Percentiles rank a stretch among this genome's conserved stretches.
These are phyloP conservation scores for Orbilia brochopaga DNA, from an alignment of 2,329 filamentous ascomycete species.

Conservation along the genomic window DNA sequence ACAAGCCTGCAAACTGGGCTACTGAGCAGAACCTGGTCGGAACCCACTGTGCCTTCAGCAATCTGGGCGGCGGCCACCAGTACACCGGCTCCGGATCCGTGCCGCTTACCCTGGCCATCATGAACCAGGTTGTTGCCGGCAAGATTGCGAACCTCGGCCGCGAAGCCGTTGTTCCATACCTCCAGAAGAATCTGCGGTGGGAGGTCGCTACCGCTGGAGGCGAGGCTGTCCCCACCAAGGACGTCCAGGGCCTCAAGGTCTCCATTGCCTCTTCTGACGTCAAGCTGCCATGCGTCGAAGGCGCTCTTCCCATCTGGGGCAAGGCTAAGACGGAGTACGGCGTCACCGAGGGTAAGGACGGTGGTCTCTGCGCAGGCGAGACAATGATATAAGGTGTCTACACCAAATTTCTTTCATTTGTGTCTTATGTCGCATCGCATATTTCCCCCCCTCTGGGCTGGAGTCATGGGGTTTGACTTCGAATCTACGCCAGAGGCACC, in stretches of 20 bases:
- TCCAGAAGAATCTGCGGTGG: constrained; percentile 56
- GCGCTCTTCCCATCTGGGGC: constrained; percentile 37
- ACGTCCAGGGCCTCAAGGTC: constrained; percentile 33
- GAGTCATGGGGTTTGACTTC: background rate
- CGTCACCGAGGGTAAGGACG: constrained; percentile 39
- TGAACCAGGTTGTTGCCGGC: constrained; percentile 54
- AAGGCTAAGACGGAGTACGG: constrained; percentile 37
- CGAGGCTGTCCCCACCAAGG: constrained; percentile 29
- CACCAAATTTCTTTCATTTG: constrained; percentile 1
- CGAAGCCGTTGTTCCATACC: constrained; percentile 56
- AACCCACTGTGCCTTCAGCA: constrained; percentile 58
- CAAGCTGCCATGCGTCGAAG: constrained; percentile 31
- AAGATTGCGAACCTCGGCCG: constrained; percentile 55
- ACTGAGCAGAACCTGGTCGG: constrained; percentile 59
- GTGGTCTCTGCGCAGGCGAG: constrained; percentile 42
- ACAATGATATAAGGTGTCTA: constrained; percentile 14
- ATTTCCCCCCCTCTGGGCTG: background rate
- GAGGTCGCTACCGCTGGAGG: constrained; percentile 39
- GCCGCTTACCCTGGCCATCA: constrained; percentile 57
- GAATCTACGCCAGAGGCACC: background rate
- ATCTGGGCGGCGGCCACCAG: constrained; percentile 51
- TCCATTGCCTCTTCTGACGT: constrained; percentile 42
- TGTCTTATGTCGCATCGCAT: background rate
- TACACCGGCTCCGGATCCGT: constrained; percentile 59
- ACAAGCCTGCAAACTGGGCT: constrained; percentile 56